phyloP scores from a whole-genome alignment of 2,329 filamentous ascomycete genomes.

The Sporothrix humicola region DNA sequence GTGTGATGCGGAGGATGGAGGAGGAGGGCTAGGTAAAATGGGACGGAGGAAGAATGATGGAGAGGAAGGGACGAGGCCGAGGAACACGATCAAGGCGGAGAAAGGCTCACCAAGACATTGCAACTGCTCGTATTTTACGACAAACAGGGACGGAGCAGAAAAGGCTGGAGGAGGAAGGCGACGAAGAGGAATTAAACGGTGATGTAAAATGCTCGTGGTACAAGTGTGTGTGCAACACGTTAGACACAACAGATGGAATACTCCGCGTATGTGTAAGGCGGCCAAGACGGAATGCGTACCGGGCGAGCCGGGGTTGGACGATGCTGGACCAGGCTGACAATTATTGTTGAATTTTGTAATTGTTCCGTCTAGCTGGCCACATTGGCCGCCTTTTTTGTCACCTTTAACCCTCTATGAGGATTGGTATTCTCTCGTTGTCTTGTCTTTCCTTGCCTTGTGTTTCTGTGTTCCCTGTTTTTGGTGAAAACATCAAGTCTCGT shows the following conservation, averaged over 20 bases:
- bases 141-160: too few species aligned
- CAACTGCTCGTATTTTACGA: background rate
- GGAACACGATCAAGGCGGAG: background rate
- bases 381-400: background rate
- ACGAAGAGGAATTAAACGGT: too few species aligned
- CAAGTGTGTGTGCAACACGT: background rate
- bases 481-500: background rate
- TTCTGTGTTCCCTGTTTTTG: background rate
- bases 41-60: background rate
- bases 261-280: constrained; percentile 2
- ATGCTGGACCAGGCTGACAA: background rate
- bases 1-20: constrained; percentile 10
- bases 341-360: background rate
- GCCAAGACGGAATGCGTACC: background rate
- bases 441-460: background rate
- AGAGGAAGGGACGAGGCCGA: background rate
- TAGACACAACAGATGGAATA: constrained; percentile 1
- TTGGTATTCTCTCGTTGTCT: background rate
- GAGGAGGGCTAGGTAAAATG: background rate
- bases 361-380: background rate
- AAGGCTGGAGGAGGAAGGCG: background rate
- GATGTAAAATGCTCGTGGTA: too few species aligned
- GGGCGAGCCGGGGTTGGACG: background rate
- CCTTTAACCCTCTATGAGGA: background rate
- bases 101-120: background rate